phyloP scores from a whole-genome alignment of 2,329 filamentous ascomycete species.

The Ophiostoma australiae region DNA sequence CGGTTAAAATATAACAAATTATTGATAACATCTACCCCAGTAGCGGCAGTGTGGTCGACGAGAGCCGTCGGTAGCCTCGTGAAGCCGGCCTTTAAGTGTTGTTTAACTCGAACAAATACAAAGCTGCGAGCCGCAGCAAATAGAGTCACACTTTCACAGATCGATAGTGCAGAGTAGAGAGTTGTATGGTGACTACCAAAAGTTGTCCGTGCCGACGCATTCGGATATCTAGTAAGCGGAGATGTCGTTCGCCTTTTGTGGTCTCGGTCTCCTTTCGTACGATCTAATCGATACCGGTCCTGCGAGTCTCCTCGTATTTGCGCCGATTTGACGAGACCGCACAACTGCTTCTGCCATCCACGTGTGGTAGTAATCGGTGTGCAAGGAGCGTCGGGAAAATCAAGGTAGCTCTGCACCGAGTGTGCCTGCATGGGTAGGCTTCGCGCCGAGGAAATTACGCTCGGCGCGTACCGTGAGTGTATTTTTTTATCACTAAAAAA shows the following conservation, averaged over 20 bases:
- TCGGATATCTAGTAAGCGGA: neutral
- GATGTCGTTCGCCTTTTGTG: neutral
- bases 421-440: neutral
- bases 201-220: neutral
- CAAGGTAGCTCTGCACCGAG: neutral
- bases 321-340: neutral
- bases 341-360: neutral
- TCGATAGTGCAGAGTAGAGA: neutral
- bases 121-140: neutral
- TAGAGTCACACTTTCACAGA: neutral
- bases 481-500: neutral
- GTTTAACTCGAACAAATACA: neutral
- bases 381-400: neutral
- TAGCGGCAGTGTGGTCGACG: neutral
- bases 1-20: neutral
- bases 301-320: constrained; percentile 4
- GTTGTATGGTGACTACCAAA: neutral
- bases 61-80: constrained; percentile 4
- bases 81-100: neutral
- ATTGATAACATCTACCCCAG: neutral
- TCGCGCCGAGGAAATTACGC: neutral
- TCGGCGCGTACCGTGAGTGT: neutral
- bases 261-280: neutral
- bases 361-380: neutral
- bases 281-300: neutral